Evolutionary conservation across 164 flowering plant species (phyloP), one percentile per base, ranked within the genome.

Genomic region (Pachysandra terminalis): DNA sequence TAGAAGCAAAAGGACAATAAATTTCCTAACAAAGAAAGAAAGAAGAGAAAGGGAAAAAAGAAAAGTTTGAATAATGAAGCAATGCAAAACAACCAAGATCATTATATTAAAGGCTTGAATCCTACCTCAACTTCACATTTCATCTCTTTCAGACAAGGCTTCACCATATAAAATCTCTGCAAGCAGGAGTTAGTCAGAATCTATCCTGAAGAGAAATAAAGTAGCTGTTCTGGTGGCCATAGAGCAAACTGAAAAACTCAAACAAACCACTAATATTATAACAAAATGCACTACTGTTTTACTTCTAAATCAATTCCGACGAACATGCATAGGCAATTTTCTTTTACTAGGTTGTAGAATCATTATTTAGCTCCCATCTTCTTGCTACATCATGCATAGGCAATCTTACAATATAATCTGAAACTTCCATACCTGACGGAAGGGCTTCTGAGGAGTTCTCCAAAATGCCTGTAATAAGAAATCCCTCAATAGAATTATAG

Each of bases 391-490:
- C n/a, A n/a, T n/a, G n/a, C n/a, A n/a, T n/a, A n/a, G n/a, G n/a
- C n/a, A n/a, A n/a, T n/a, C n/a, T n/a, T n/a, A 3, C 37, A 32
- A 3, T 32, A 32, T 32, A 32, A 32, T 32, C 37, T 3, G 37
- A 3, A n/a, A 32, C 37, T 32, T 32, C 37, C 65, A 54, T 76
- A 91, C 98, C 90, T 91, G 97, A n/a, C 97, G 87, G 79, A 92
- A 95, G 59, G 99, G 99, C 78, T 95, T 95, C 67, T 82, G 89
- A 66, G 99, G 98, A 80, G 94, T 90, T 77, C 99, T 89, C 96
- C 96, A 89, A 69, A 95, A 92, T 67, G 97, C 98, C 99, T 95
- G 87, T 41, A 77, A 15, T 70, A 70, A 74, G 55, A 40, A 55
- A 62, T 52, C 49, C 35, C 41, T 64, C n/a, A n/a, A n/a, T n/a